A percentile compares a stretch with the other conserved stretches of the same genome.
Conservation (phyloP, 208 protist genomes). For the Endotrypanum monterogeii region DNA sequence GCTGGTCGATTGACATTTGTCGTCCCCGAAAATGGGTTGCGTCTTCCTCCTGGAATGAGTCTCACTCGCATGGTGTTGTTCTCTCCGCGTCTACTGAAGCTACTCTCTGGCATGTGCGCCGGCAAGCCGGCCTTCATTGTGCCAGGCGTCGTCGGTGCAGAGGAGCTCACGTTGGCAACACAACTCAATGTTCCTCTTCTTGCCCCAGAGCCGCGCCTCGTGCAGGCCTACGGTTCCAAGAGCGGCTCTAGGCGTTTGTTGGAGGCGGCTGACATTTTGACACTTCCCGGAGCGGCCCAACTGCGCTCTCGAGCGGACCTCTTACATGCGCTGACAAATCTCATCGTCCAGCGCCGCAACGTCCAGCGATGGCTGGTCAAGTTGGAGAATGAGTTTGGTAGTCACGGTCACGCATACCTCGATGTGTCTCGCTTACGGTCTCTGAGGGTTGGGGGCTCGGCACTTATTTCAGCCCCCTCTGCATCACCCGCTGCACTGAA, state of each 20-base stretch:
- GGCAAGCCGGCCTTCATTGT: slow-evolving; percentile 81
- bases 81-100: slow-evolving; percentile 80
- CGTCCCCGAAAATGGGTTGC: slow-evolving; percentile 74
- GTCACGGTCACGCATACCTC: slow-evolving; percentile 88
- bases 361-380: slow-evolving; percentile 89
- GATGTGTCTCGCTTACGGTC: slow-evolving; percentile 78
- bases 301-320: slow-evolving; percentile 65
- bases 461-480: background rate
- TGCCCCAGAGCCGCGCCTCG: slow-evolving; percentile 68
- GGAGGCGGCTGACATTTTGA: slow-evolving; percentile 76
- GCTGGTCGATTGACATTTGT: slow-evolving; percentile 72
- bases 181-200: slow-evolving; percentile 89
- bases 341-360: slow-evolving; percentile 77
- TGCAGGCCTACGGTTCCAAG: slow-evolving; percentile 86
- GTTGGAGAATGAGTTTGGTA: slow-evolving; percentile 87
- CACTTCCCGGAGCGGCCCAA: slow-evolving; percentile 56
- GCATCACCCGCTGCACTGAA: slow-evolving; percentile 15
- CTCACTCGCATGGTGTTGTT: slow-evolving; percentile 78
- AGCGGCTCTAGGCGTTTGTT: slow-evolving; percentile 77
- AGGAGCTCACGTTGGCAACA: slow-evolving; percentile 85
- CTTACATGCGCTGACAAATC: slow-evolving; percentile 52
- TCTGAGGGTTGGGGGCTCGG: slow-evolving; percentile 25
- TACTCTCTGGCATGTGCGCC: slow-evolving; percentile 62
- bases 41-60: slow-evolving; percentile 71
- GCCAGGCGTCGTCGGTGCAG: slow-evolving; percentile 80